Evolutionary conservation across 108 stramenopile species (phyloP).

Genomic region (Aurantiochytrium sp.): DNA sequence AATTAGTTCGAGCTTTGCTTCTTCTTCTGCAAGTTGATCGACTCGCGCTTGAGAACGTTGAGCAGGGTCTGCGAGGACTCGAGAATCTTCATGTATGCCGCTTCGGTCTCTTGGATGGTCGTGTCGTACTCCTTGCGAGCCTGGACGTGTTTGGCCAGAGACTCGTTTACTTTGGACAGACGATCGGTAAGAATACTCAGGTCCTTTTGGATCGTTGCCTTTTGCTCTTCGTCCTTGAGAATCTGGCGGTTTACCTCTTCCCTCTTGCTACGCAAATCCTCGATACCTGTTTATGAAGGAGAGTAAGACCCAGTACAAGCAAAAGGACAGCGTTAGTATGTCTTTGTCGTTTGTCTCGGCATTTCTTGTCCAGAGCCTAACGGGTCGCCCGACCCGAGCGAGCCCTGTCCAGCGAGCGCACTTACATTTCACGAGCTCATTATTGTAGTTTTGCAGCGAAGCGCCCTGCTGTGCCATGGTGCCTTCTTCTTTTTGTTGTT

Average conservation of each 20-base stretch:
- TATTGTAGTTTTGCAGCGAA: constrained; percentile 64
- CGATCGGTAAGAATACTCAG: constrained; percentile 53
- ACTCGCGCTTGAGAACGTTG: constrained; percentile 69
- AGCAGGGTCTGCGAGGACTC: constrained; percentile 69
- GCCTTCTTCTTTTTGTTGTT: not conserved
- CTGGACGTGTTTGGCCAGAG: constrained; percentile 45
- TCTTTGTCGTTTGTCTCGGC: no score
- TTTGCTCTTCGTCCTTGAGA: constrained; percentile 60
- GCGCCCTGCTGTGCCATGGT: constrained; percentile 60
- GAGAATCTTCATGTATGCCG: constrained; percentile 73
- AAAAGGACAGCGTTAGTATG: no score
- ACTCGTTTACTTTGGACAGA: constrained; percentile 54
- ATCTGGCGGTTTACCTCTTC: constrained; percentile 55
- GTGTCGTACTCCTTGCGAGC: constrained; percentile 62
- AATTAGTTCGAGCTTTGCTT: constrained; percentile 44
- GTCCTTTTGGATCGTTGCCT: constrained; percentile 59
- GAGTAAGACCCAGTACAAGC: no score
- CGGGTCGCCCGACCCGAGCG: not conserved
- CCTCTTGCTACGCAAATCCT: constrained; percentile 56
- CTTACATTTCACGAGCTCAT: constrained; percentile 61
- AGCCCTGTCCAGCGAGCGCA: no score
- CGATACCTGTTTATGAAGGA: constrained; percentile 4
- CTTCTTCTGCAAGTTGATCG: constrained; percentile 57
- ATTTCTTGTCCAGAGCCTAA: not conserved
- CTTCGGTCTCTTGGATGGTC: constrained; percentile 67